Evolutionary conservation across 1,284 basidiomycete species (phyloP), one percentile per base, ranked within the genome.

Genomic region (Cutaneotrichosporon cutaneum): DNA sequence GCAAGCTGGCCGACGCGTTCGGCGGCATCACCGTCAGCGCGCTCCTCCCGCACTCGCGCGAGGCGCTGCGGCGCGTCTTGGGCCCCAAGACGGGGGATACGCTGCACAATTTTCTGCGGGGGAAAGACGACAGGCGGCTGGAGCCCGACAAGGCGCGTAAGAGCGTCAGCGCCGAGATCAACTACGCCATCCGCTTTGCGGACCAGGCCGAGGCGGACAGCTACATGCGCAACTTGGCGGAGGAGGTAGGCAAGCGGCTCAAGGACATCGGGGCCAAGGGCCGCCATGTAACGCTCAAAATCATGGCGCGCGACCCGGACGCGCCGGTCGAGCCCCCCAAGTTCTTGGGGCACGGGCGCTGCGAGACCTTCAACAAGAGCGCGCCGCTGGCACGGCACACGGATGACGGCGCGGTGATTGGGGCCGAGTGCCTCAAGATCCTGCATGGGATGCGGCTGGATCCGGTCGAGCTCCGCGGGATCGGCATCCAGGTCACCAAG

Each of bases 151-250:
- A 92, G 71, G 85, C 87, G 59, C 82, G 93, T 68, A 92, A 92
- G 76, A 90, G 88, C 4, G 91, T 97, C 14, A 90, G 88, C 14
- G 92, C 90, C 57, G 93, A 95, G 74, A 91, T 95, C 70, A 96
- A 93, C 74, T 99, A 98, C 77, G 95, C 93, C 0, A 97, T 99
- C 58, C 88, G 95, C 3, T 98, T 99, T 74, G 85, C 89, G 72
- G 87, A 85, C 56, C 83, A 87, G 60, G 86, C 87, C 36, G 88
- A 96, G 72, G 92, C 90, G 1, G 87, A 92, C 71, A 79, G 80
- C 0, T 95, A 94, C 70, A 80, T 95, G 4, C 81, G 80, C 57
- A 86, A 88, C 65, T 85, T 97, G 77, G 87, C 87, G 0, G 83
- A 81, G 33, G 93, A 92, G 77, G 88, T 91, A n/a, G 82, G 85